Evolutionary conservation across 805 yeast species (phyloP).

Genomic region (Candida palmyrensis): DNA sequence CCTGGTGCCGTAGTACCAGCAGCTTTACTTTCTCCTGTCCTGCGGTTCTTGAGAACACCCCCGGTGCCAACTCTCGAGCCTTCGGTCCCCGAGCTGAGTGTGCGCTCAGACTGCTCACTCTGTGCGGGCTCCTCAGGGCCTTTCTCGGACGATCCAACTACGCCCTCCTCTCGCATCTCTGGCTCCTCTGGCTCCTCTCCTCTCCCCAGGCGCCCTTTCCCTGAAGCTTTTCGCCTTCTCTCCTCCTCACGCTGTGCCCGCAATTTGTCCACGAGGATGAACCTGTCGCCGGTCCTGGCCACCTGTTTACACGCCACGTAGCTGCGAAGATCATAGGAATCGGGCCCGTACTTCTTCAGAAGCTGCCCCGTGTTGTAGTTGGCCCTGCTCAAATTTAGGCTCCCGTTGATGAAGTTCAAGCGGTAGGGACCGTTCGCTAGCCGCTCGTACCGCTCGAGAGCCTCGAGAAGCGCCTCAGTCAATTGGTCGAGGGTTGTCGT

Average conservation of each 20-base stretch:
- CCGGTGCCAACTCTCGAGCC: constrained; percentile 1
- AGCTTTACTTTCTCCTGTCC: too few relatives aligned
- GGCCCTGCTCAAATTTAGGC: constrained; percentile 40
- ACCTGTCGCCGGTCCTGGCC: constrained; percentile 5
- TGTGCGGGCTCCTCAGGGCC: constrained; percentile 2
- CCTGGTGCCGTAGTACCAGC: not conserved
- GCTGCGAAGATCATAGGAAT: constrained; percentile 35
- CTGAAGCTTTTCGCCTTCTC: not conserved
- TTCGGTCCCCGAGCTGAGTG: not conserved
- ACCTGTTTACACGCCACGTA: constrained; percentile 21
- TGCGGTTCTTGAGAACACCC: constrained; percentile 8
- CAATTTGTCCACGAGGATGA: constrained; percentile 8
- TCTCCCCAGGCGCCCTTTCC: constrained; percentile 3
- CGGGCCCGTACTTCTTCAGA: constrained; percentile 32
- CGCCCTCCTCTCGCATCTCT: not conserved
- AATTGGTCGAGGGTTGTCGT: not conserved
- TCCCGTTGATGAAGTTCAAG: constrained; percentile 27
- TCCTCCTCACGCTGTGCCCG: constrained; percentile 3
- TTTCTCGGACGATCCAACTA: not conserved
- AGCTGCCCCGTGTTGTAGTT: constrained; percentile 27
- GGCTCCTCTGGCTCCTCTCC: constrained; percentile 2
- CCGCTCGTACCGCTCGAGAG: constrained; percentile 29
- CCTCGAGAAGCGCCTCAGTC: constrained; percentile 18
- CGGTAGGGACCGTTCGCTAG: constrained; percentile 15
- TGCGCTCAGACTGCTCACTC: not conserved